A percentile compares a stretch with the other conserved stretches of the same genome.
phyloP scores from a whole-genome alignment of 192 early-diverging fungal species.

The Mortierella claussenii region DNA sequence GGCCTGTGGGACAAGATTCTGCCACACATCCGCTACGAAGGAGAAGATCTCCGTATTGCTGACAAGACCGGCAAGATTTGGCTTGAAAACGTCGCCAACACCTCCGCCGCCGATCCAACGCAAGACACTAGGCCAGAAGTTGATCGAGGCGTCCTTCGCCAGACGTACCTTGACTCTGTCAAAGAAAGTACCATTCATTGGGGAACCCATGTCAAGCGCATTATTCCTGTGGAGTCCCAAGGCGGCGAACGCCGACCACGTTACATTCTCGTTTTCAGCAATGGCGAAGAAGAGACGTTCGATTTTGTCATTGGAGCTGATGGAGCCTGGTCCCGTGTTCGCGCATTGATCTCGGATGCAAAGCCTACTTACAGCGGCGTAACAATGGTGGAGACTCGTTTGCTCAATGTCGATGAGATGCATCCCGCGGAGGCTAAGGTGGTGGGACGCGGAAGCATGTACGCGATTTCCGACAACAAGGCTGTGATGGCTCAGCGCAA shows the following conservation, averaged over 20 bases:
- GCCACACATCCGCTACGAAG: conserved; percentile 43
- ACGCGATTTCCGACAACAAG: conserved; percentile 40
- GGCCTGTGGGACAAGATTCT: conserved; percentile 46
- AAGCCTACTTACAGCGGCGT: conserved; percentile 59
- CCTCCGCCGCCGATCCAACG: conserved; percentile 3
- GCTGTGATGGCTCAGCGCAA: conserved; percentile 53
- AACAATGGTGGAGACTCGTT: conserved; percentile 49
- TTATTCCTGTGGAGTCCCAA: conserved; percentile 6
- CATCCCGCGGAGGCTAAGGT: conserved; percentile 30
- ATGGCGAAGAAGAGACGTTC: conserved; percentile 21
- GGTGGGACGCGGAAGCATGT: conserved; percentile 53
- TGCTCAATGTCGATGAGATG: conserved; percentile 46
- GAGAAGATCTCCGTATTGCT: conserved; percentile 46
- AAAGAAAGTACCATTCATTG: conserved; percentile 51
- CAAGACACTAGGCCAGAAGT: conserved; percentile 55
- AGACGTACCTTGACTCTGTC: conserved; percentile 56
- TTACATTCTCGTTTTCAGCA: conserved; percentile 23
- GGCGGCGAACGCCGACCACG: neutral
- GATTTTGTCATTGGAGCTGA: conserved; percentile 59
- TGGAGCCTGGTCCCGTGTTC: conserved; percentile 66
- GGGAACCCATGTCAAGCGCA: conserved; percentile 25
- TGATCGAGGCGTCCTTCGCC: conserved; percentile 56
- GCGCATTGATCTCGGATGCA: conserved; percentile 41
- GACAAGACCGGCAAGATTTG: conserved; percentile 42
- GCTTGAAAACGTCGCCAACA: conserved; percentile 19